Percentiles rank a stretch among this genome's conserved stretches.
Evolutionary conservation across 2,329 filamentous ascomycete genomes (phyloP).

Genomic region (Pestalotiopsis sp.): DNA sequence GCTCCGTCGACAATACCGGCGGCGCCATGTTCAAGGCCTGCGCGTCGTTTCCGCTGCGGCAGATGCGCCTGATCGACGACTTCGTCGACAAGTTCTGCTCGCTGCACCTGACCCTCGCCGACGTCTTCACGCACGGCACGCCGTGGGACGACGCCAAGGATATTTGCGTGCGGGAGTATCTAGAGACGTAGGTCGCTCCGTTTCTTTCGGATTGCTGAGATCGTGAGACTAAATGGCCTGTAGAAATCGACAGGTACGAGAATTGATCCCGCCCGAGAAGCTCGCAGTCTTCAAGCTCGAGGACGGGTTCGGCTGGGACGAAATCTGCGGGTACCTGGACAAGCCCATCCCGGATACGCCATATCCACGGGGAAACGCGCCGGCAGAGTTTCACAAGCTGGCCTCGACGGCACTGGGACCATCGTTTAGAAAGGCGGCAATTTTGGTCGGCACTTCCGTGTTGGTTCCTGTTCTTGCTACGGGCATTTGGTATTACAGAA

Average conservation of each 20-base stretch:
- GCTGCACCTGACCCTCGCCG: conserved; percentile 16
- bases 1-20: conserved; percentile 28
- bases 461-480: not conserved
- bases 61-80: conserved; percentile 22
- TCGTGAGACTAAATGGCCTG: not conserved
- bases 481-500: not conserved
- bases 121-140: conserved; percentile 15
- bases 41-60: conserved; percentile 26
- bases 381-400: conserved; percentile 26
- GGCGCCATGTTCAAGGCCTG: conserved; percentile 14
- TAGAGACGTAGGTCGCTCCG: conserved; percentile 7
- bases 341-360: conserved; percentile 28
- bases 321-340: conserved; percentile 35
- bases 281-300: conserved; percentile 33
- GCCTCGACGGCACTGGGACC: conserved; percentile 10
- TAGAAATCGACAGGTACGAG: not conserved
- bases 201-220: too few species aligned
- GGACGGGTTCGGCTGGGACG: conserved; percentile 36
- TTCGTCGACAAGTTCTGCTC: conserved; percentile 18
- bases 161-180: conserved; percentile 12
- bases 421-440: conserved; percentile 5
- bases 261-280: conserved; percentile 25
- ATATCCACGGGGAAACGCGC: conserved; percentile 32
- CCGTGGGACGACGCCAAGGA: conserved; percentile 15
- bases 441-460: not conserved